Percentiles rank a stretch among this genome's conserved stretches.
Conservation (phyloP, 169 alveolate genomes). For the Blepharisma undulans region DNA sequence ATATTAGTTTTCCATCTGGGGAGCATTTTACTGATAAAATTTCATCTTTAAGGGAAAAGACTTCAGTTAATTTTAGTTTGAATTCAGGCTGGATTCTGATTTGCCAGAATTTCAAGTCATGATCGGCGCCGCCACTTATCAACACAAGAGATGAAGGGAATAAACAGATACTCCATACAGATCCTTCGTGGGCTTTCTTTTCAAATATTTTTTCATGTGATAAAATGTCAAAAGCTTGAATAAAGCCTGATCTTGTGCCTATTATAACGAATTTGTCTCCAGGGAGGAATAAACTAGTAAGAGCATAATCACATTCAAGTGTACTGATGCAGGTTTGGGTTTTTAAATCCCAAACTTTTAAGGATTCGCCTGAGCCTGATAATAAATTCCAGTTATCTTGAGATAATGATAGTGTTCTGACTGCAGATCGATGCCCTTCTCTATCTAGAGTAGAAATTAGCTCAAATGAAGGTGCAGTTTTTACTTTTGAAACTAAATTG, state of each 20-base stretch:
- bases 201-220: constrained; percentile 51
- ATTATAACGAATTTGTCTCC: constrained; percentile 50
- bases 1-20: constrained; percentile 68
- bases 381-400: constrained; percentile 21
- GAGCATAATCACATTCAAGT: constrained; percentile 29
- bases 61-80: constrained; percentile 45
- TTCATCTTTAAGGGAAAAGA: constrained; percentile 69
- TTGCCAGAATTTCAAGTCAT: constrained; percentile 69
- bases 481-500: constrained; percentile 8
- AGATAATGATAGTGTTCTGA: constrained; percentile 40
- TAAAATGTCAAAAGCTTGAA: constrained; percentile 55
- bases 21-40: constrained; percentile 68
- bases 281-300: constrained; percentile 2
- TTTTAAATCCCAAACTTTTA: constrained; percentile 23
- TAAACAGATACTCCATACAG: constrained; percentile 53
- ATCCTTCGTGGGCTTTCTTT: constrained; percentile 61
- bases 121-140: constrained; percentile 72
- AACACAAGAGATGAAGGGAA: constrained; percentile 41
- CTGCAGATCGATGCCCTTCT: constrained; percentile 45
- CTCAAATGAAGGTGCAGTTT: not conserved
- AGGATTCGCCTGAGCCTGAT: constrained; percentile 37
- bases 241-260: constrained; percentile 64
- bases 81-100: constrained; percentile 42
- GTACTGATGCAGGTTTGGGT: not conserved
- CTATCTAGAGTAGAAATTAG: not conserved